A percentile compares a stretch with the other conserved stretches of the same genome.
phyloP scores from a whole-genome alignment of 2,329 filamentous ascomycete genomes.

The Trichoderma arundinaceum region DNA sequence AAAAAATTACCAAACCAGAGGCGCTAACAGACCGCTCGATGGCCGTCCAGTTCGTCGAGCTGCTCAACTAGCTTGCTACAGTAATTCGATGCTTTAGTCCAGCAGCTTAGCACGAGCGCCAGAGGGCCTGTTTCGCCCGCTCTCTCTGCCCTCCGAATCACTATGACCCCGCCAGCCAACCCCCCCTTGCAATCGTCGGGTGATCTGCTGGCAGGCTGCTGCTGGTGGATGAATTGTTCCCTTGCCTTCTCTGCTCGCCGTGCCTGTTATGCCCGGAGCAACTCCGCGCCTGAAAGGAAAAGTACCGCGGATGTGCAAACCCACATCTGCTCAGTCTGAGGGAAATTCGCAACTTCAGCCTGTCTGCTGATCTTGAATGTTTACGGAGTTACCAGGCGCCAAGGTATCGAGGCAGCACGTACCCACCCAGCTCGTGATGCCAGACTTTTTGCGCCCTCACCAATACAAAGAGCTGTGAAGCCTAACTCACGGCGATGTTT shows the following conservation, averaged over 20 bases:
- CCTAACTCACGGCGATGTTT: background rate
- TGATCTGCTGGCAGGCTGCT: conserved; percentile 19
- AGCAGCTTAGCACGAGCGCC: background rate
- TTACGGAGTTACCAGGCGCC: background rate
- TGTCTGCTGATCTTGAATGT: conserved; percentile 8
- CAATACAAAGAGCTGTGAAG: background rate
- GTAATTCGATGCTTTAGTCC: conserved; percentile 1
- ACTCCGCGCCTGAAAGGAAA: background rate
- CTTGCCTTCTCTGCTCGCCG: background rate
- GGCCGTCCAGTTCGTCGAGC: background rate
- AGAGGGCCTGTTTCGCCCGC: background rate
- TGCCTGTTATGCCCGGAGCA: background rate
- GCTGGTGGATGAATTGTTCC: conserved; percentile 11
- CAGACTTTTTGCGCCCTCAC: background rate
- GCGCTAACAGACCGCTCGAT: conserved; percentile 11
- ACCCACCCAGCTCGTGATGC: conserved; percentile 11
- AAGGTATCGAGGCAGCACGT: conserved; percentile 3
- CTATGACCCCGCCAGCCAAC: background rate
- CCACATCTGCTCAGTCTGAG: conserved; percentile 11
- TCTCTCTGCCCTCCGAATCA: background rate
- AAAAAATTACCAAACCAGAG: background rate
- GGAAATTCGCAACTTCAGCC: conserved; percentile 11
- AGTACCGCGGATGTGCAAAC: conserved; percentile 2
- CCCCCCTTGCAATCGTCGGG: conserved; percentile 6
- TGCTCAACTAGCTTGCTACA: conserved; percentile 2